phyloP scores from a whole-genome alignment of 352 stramenopile species.

The Pythium periplocum region DNA sequence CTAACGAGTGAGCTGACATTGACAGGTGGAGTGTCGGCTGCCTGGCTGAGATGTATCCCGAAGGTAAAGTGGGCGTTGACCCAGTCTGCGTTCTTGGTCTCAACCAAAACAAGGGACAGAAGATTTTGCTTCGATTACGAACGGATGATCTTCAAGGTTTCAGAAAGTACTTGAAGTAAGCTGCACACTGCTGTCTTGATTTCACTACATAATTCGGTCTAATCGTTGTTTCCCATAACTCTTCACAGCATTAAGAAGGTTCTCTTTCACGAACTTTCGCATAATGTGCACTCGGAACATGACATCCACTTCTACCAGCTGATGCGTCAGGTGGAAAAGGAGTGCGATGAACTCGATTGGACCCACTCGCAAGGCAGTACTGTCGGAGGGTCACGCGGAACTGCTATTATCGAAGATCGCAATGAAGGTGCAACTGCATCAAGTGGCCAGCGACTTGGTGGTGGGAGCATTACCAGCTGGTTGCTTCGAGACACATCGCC shows the following conservation, averaged over 20 bases:
- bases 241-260: constrained; percentile 87
- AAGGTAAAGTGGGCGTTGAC: constrained; percentile 88
- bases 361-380: constrained; percentile 32
- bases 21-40: constrained; percentile 79
- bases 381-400: constrained; percentile 23
- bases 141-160: constrained; percentile 94
- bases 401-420: constrained; percentile 16
- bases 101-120: constrained; percentile 94
- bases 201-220: too few relatives aligned
- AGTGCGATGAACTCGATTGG: constrained; percentile 73
- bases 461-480: constrained; percentile 26
- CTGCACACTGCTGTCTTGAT: background rate
- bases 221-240: too few relatives aligned
- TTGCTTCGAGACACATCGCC: constrained; percentile 10
- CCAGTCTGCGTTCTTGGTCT: constrained; percentile 89
- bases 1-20: too few relatives aligned
- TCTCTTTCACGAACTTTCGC: constrained; percentile 92
- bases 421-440: constrained; percentile 11
- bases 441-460: constrained; percentile 34
- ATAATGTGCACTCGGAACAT: constrained; percentile 88
- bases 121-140: constrained; percentile 91
- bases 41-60: constrained; percentile 86
- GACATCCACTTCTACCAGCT: constrained; percentile 78
- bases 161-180: constrained; percentile 78
- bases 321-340: constrained; percentile 73